Percentiles rank a stretch among this genome's conserved stretches.
Conservation (phyloP, 192 early-diverging fungal genomes). For the Mortierella hygrophila region DNA sequence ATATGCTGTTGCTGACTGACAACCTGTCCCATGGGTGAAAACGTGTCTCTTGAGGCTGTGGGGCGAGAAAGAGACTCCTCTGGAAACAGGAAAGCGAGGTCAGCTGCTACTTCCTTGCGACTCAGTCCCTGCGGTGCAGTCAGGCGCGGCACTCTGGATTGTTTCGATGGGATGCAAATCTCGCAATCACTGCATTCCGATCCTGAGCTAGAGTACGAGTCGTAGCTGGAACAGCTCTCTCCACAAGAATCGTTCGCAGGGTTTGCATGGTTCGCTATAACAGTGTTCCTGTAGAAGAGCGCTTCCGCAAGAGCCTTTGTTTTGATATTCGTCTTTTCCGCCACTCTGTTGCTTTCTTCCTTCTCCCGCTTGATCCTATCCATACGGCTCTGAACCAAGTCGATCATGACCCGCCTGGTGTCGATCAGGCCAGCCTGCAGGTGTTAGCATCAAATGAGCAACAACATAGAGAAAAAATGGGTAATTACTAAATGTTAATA, state of each 20-base stretch:
- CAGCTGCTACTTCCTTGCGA: conserved; percentile 30
- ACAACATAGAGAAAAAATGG: background rate
- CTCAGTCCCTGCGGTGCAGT: conserved; percentile 14
- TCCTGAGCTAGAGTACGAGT: conserved; percentile 49
- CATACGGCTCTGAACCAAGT: conserved; percentile 46
- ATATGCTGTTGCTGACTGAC: conserved; percentile 25
- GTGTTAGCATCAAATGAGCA: background rate
- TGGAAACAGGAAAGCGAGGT: conserved; percentile 40
- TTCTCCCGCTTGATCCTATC: conserved; percentile 34
- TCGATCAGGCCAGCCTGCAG: background rate
- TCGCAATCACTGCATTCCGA: conserved; percentile 54
- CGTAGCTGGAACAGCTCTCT: conserved; percentile 51
- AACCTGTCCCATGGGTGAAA: background rate
- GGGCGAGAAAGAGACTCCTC: background rate
- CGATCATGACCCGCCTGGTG: conserved; percentile 34
- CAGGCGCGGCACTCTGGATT: background rate
- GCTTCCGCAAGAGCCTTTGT: conserved; percentile 4
- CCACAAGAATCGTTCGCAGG: conserved; percentile 27
- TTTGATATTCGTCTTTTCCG: conserved; percentile 9
- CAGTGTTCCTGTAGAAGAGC: background rate
- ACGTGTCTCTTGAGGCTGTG: background rate
- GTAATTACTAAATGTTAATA: background rate
- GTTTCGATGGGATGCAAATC: conserved; percentile 15
- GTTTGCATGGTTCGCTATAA: background rate
- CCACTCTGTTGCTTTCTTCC: conserved; percentile 16